Conservation (phyloP, 2,329 filamentous ascomycete species). For the Ophiostoma triangulosporum region DNA sequence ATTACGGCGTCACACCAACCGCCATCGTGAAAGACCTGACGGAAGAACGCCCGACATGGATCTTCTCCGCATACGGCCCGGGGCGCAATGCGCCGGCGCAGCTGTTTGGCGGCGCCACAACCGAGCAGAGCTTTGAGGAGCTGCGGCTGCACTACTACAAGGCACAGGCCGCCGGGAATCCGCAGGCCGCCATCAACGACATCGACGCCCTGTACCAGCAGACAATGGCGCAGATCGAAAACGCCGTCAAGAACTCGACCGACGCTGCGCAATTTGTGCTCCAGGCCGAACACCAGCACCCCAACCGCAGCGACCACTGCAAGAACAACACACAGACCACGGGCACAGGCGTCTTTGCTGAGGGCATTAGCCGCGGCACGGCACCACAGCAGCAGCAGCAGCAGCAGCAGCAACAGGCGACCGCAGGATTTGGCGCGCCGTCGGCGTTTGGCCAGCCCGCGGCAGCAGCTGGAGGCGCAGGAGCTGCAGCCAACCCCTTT, state of each 20-base stretch:
- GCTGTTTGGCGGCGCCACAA: slow-evolving; percentile 63
- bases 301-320: slow-evolving; percentile 58
- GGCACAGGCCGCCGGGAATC: slow-evolving; percentile 46
- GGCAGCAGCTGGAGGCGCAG: neutral
- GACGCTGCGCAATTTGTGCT: slow-evolving; percentile 60
- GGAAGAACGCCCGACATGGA: slow-evolving; percentile 65
- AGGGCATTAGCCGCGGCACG: slow-evolving; percentile 20
- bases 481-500: slow-evolving; percentile 7
- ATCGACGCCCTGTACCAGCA: slow-evolving; percentile 48
- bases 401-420: neutral
- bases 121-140: slow-evolving; percentile 85
- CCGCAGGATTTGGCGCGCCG: slow-evolving; percentile 11
- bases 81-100: slow-evolving; percentile 64
- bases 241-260: slow-evolving; percentile 52
- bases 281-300: slow-evolving; percentile 53
- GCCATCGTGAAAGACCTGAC: slow-evolving; percentile 54
- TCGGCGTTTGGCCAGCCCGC: slow-evolving; percentile 1
- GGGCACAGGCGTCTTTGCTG: slow-evolving; percentile 31
- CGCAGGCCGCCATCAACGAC: slow-evolving; percentile 40
- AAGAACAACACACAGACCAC: slow-evolving; percentile 29
- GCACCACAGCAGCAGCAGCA: slow-evolving; percentile 4
- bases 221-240: slow-evolving; percentile 58
- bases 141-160: slow-evolving; percentile 60
- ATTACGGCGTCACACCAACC: slow-evolving; percentile 42
- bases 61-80: slow-evolving; percentile 75